Evolutionary conservation across 192 early-diverging fungal genomes (phyloP).

Genomic region (Coemansia furcata): DNA sequence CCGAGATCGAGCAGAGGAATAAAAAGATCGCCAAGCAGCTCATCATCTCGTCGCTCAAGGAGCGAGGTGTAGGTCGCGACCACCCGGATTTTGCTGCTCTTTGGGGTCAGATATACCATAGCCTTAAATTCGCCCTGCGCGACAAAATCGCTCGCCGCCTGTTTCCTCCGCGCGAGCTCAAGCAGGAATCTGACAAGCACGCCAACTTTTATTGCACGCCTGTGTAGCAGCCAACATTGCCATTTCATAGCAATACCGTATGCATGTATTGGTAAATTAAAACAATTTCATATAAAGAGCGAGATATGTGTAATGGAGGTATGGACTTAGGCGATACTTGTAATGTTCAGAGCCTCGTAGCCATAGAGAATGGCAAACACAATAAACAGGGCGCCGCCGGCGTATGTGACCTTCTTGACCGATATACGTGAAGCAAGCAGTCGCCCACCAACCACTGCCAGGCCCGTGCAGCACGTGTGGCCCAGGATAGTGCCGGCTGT

Average conservation of each 20-base stretch:
- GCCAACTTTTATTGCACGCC: slow-evolving; percentile 35
- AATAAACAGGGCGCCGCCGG: slow-evolving; percentile 86
- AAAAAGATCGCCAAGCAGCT: slow-evolving; percentile 51
- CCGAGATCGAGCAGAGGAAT: slow-evolving; percentile 29
- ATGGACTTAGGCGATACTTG: not conserved
- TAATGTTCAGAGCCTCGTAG: slow-evolving; percentile 52
- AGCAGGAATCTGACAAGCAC: slow-evolving; percentile 44
- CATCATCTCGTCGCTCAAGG: slow-evolving; percentile 46
- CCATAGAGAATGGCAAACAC: slow-evolving; percentile 76
- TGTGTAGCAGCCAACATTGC: not conserved
- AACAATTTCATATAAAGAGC: not conserved
- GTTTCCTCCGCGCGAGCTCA: slow-evolving; percentile 27
- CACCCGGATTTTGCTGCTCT: slow-evolving; percentile 47
- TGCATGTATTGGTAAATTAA: not conserved
- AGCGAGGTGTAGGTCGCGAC: slow-evolving; percentile 34
- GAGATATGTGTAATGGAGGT: not conserved
- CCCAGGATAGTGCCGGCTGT: slow-evolving; percentile 84
- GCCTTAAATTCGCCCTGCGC: slow-evolving; percentile 51
- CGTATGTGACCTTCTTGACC: slow-evolving; percentile 80
- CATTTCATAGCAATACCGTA: not conserved
- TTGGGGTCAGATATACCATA: slow-evolving; percentile 53
- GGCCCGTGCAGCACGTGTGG: slow-evolving; percentile 86
- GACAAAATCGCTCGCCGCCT: slow-evolving; percentile 20
- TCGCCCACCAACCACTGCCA: slow-evolving; percentile 93
- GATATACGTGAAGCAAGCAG: slow-evolving; percentile 84